Evolutionary conservation across 768 basidiomycete species (phyloP).

Genomic region (Suillus discolor): DNA sequence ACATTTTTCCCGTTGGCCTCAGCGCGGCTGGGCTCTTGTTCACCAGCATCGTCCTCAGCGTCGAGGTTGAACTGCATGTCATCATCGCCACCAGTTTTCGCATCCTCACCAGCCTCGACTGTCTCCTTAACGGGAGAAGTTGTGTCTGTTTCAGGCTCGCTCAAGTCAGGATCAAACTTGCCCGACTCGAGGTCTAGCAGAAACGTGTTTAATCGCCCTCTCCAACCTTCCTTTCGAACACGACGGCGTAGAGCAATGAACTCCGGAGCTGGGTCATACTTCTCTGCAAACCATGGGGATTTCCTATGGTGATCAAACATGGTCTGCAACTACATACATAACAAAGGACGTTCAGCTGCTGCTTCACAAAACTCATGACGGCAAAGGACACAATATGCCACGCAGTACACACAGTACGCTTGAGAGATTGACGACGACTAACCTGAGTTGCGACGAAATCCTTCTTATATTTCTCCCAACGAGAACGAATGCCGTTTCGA

Average conservation of each 20-base stretch:
- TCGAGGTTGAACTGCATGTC: conserved; percentile 78
- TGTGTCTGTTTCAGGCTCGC: conserved; percentile 59
- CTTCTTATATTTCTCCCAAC: conserved; percentile 95
- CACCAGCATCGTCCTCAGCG: conserved; percentile 68
- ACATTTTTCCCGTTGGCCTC: conserved; percentile 61
- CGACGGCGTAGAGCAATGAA: conserved; percentile 71
- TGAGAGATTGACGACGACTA: conserved; percentile 36
- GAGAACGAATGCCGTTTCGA: conserved; percentile 77
- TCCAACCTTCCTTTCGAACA: conserved; percentile 86
- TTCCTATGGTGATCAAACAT: conserved; percentile 95
- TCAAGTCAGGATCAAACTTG: conserved; percentile 79
- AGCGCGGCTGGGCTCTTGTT: conserved; percentile 55
- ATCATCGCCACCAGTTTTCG: conserved; percentile 60
- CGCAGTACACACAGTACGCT: conserved; percentile 15
- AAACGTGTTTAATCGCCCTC: conserved; percentile 70
- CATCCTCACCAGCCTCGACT: conserved; percentile 48
- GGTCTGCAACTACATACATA: conserved; percentile 80
- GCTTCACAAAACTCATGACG: conserved; percentile 10
- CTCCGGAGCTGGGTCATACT: conserved; percentile 83
- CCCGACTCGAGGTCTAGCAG: conserved; percentile 81
- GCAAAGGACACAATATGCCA: conserved; percentile 25
- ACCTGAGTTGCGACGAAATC: conserved; percentile 88
- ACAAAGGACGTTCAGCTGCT: conserved; percentile 30
- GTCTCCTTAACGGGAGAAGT: conserved; percentile 57
- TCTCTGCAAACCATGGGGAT: conserved; percentile 97